These are phyloP conservation scores for Mallotus repandus DNA, from an alignment of 441 rosid genomes.

Conservation along the genomic window DNA sequence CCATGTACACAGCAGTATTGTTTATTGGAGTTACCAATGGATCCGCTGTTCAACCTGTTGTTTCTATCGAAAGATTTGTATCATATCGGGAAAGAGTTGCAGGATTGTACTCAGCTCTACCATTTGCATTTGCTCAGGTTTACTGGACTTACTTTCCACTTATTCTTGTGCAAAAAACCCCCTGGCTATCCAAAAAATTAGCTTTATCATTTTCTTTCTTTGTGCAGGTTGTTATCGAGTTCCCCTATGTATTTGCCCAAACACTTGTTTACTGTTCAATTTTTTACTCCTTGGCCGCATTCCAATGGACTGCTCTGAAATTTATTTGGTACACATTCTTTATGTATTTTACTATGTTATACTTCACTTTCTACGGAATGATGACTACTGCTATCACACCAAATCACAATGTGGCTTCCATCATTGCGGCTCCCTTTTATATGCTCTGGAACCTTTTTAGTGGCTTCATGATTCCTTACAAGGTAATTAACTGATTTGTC, in stretches of 20 bases:
- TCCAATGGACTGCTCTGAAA: slow-evolving; percentile 77
- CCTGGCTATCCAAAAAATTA: slow-evolving; percentile 5
- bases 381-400: slow-evolving; percentile 98
- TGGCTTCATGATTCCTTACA: slow-evolving; percentile 93
- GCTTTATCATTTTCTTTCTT: background rate
- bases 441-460: slow-evolving; percentile 99
- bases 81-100: slow-evolving; percentile 96
- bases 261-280: slow-evolving; percentile 63
- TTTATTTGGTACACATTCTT: slow-evolving; percentile 92
- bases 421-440: slow-evolving; percentile 90
- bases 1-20: slow-evolving; percentile 83
- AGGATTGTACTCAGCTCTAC: slow-evolving; percentile 90
- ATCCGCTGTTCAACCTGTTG: slow-evolving; percentile 89
- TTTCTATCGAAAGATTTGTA: slow-evolving; percentile 89
- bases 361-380: slow-evolving; percentile 98
- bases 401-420: slow-evolving; percentile 90
- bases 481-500: slow-evolving; percentile 48
- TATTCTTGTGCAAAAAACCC: background rate
- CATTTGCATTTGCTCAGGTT: slow-evolving; percentile 98
- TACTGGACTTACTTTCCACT: slow-evolving; percentile 2
- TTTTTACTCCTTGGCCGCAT: slow-evolving; percentile 92
- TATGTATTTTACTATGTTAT: slow-evolving; percentile 87
- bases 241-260: slow-evolving; percentile 88
- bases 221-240: slow-evolving; percentile 83
- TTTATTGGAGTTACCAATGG: slow-evolving; percentile 92